Evolutionary conservation across 169 alveolate genomes (phyloP).

Genomic region (Cryptosporidium felis): DNA sequence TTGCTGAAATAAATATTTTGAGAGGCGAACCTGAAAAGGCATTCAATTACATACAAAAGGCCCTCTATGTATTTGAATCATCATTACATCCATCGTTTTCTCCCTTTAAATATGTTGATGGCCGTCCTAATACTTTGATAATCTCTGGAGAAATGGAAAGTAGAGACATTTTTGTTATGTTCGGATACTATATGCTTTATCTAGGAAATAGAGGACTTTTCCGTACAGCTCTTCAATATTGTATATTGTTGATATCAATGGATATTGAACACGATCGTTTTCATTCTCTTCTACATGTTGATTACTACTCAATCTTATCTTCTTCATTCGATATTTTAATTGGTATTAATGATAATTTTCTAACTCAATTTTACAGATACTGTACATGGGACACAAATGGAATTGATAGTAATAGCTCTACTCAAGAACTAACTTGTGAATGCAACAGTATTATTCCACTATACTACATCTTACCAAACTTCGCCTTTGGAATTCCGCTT

Average conservation of each 20-base stretch:
- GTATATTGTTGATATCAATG: conserved; percentile 42
- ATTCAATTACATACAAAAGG: conserved; percentile 28
- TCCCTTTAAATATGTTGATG: conserved; percentile 19
- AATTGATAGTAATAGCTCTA: neutral
- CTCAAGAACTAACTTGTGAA: neutral
- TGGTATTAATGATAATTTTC: conserved; percentile 1
- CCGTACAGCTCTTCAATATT: conserved; percentile 56
- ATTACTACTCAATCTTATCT: conserved; percentile 31
- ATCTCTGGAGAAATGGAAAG: conserved; percentile 46
- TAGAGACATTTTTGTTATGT: conserved; percentile 24
- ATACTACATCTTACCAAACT: conserved; percentile 38
- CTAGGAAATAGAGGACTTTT: conserved; percentile 64
- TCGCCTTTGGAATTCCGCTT: conserved; percentile 59
- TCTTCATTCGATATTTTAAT: conserved; percentile 9
- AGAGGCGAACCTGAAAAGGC: conserved; percentile 52
- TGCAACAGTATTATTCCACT: neutral
- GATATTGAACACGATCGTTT: conserved; percentile 50
- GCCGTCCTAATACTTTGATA: conserved; percentile 3
- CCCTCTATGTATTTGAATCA: conserved; percentile 64
- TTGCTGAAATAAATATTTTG: conserved; percentile 36
- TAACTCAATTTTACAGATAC: neutral
- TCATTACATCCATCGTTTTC: conserved; percentile 60
- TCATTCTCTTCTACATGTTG: conserved; percentile 61
- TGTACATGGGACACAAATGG: conserved; percentile 36
- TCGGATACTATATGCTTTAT: conserved; percentile 36